Percentiles rank a stretch among this genome's conserved stretches.
These are phyloP conservation scores for Bipolaris sorokiniana DNA, from an alignment of 2,329 filamentous ascomycete genomes.

Conservation along the genomic window DNA sequence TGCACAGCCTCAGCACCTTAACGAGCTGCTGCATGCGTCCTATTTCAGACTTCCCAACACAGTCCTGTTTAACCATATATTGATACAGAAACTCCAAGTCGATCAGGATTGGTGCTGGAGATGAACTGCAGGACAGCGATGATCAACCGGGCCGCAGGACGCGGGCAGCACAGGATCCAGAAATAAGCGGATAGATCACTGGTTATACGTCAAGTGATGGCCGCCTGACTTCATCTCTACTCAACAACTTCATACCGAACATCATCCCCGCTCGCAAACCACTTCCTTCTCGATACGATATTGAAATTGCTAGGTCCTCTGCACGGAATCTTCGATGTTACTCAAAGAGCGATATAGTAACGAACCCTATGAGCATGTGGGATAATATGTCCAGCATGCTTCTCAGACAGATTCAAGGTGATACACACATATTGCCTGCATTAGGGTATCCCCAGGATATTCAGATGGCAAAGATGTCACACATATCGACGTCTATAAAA, in stretches of 20 bases:
- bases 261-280: background rate
- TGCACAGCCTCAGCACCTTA: conserved; percentile 6
- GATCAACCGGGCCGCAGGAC: background rate
- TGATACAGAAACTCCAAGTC: conserved; percentile 5
- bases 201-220: background rate
- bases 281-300: background rate
- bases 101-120: conserved; percentile 2
- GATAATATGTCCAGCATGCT: background rate
- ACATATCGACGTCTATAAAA: background rate
- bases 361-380: background rate
- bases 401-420: background rate
- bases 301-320: background rate
- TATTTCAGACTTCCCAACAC: conserved; percentile 6
- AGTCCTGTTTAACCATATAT: conserved; percentile 12
- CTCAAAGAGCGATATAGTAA: background rate
- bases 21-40: conserved; percentile 10
- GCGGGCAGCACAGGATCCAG: background rate
- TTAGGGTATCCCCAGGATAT: no score
- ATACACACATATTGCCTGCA: background rate
- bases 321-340: background rate
- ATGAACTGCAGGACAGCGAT: background rate
- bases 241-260: background rate
- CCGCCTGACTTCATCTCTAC: conserved; percentile 1
- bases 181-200: background rate
- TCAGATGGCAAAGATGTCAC: background rate